Base-by-base conservation (phyloP, 1,139 yeast species). In the Ogataea hybrid region DNA sequence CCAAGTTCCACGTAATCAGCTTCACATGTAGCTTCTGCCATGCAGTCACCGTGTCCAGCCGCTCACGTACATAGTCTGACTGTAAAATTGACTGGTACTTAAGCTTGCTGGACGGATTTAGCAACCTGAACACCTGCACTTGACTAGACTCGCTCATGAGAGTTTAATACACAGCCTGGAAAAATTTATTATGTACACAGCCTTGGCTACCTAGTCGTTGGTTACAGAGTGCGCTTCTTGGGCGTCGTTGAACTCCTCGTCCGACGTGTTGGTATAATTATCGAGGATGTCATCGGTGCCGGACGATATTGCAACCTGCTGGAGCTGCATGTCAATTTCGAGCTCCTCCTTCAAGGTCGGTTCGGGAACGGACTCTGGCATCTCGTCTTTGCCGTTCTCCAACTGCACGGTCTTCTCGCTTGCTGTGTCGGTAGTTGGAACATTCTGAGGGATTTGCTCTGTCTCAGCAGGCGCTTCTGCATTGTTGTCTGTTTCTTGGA, bases 1-100 rank as follows among this genome's bases (percentile, higher is more conserved):
- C 68, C 15, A 73, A 56, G 43, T 75, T 75, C 79, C 79, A 75
- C 0, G 79, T 63, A 4, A 72, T 47, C 4, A 62, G 58, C 29
- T 69, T 48, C 5, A 57, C 31, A 2, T 25, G 37, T n/a, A 57
- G 28, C 7, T 41, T 42, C n/a, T 40, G 28, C 8, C 20, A 12
- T 1, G 16, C 7, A 1, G 41, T 20, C 4, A 56, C 38, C 6
- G 34, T 41, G 6, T 40, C 38, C 12, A 37, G 35, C 18, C 51
- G 48, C 27, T 54, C 51, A 7, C 33, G 32, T 17, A 52, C 43
- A 37, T 39, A 54, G 44, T 42, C 60, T 5, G 47, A 42, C 37
- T 37, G 42, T 10, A 57, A 32, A 4, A 52, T 39, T 6, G 48
- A 43, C 22, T 48, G 51, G 8, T 50, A 50, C 15, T 33, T 35